These are phyloP conservation scores for Paramecium bursaria DNA, from an alignment of 73 alveolate genomes.

Conservation along the genomic window DNA sequence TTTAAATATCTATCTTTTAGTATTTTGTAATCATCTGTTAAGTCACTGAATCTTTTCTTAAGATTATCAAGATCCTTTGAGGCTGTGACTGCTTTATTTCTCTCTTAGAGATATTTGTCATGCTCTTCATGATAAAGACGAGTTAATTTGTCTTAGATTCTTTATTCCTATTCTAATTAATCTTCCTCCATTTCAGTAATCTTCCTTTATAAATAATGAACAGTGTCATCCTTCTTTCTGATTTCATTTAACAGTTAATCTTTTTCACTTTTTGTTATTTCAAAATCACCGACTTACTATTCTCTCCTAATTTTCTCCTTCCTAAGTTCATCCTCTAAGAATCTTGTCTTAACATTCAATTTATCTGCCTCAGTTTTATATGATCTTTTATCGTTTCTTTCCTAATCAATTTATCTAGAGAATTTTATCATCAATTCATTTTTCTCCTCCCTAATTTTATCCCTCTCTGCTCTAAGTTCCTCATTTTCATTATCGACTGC, in stretches of 20 bases:
- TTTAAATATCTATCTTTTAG: constrained; percentile 54
- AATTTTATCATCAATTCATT: constrained; percentile 64
- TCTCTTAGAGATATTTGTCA: constrained; percentile 60
- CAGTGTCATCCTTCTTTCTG: constrained; percentile 67
- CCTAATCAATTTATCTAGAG: constrained; percentile 51
- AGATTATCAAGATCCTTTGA: constrained; percentile 61
- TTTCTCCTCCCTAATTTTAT: constrained; percentile 67
- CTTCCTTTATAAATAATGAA: constrained; percentile 62
- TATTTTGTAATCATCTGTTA: constrained; percentile 58
- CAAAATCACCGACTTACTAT: constrained; percentile 46
- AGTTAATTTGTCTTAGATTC: constrained; percentile 44
- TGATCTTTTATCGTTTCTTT: constrained; percentile 64
- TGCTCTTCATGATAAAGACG: constrained; percentile 62
- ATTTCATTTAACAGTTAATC: constrained; percentile 47
- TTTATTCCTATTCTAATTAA: constrained; percentile 12
- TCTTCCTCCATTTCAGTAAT: constrained; percentile 70
- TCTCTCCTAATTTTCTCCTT: constrained; percentile 62
- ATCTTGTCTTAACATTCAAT: constrained; percentile 47
- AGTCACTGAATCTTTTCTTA: constrained; percentile 63
- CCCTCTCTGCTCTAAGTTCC: constrained; percentile 69
- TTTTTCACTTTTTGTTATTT: constrained; percentile 53
- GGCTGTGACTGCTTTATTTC: constrained; percentile 61
- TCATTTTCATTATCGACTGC: constrained; percentile 62
- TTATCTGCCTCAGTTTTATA: constrained; percentile 64
- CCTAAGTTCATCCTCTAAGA: constrained; percentile 67